A percentile compares a stretch with the other conserved stretches of the same genome.
phyloP scores from a whole-genome alignment of 805 yeast species.

The Clavispora asparagi region DNA sequence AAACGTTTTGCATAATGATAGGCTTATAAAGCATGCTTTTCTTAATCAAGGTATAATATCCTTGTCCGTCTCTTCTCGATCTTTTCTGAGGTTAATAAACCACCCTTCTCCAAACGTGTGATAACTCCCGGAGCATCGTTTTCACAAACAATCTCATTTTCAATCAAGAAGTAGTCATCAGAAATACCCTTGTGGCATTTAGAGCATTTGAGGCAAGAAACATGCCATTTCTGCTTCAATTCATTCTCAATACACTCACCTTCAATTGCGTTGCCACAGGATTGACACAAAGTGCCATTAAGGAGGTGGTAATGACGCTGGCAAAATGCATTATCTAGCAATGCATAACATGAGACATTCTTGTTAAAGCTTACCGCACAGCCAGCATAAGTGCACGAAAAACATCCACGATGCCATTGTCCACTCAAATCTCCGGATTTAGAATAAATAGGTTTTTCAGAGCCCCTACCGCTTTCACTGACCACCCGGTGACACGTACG shows the following conservation, averaged over 20 bases:
- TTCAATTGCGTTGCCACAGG: conserved; percentile 75
- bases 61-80: conserved; percentile 42
- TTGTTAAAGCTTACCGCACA: conserved; percentile 59
- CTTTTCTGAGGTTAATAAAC: conserved; percentile 22
- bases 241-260: conserved; percentile 87
- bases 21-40: neutral
- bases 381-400: conserved; percentile 51
- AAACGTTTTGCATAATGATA: neutral
- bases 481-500: conserved; percentile 63
- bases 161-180: conserved; percentile 51
- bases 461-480: conserved; percentile 29
- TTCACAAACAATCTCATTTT: conserved; percentile 51
- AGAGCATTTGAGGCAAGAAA: conserved; percentile 63
- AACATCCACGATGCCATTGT: conserved; percentile 91
- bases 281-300: conserved; percentile 69
- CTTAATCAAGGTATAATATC: conserved; percentile 27
- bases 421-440: conserved; percentile 81
- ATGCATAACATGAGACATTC: conserved; percentile 66
- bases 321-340: conserved; percentile 79
- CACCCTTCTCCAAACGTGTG: conserved; percentile 14
- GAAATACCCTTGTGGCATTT: conserved; percentile 49
- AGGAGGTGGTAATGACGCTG: conserved; percentile 66
- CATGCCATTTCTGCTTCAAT: conserved; percentile 66
- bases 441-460: conserved; percentile 68
- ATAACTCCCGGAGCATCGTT: conserved; percentile 29